Conservation (phyloP, 768 basidiomycete species). For the Boletus sp. region DNA sequence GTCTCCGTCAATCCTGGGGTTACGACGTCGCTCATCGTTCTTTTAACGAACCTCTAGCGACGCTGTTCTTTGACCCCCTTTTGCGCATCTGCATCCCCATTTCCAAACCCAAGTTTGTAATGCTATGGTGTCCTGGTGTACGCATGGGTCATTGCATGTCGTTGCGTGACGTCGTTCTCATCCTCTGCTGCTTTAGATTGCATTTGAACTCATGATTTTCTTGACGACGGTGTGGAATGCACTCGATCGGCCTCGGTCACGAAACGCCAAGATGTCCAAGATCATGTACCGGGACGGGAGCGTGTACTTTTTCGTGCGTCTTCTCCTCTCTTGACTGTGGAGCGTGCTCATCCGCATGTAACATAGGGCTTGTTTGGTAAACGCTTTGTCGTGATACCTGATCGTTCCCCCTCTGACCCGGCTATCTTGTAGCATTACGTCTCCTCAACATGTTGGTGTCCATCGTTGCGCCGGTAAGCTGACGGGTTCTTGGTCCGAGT, state of each 20-base stretch:
- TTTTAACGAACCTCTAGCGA: constrained; percentile 19
- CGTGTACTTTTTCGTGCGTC: constrained; percentile 28
- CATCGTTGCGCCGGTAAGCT: constrained; percentile 23
- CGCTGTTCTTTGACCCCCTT: constrained; percentile 3
- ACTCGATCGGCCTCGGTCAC: constrained; percentile 24
- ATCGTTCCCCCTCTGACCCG: not conserved
- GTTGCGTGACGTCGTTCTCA: no score
- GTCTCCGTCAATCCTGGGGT: no score
- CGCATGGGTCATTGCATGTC: not conserved
- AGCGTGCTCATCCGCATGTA: not conserved
- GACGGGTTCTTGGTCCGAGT: not conserved
- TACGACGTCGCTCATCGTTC: not conserved
- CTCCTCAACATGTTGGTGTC: constrained; percentile 24
- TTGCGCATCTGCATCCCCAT: constrained; percentile 24
- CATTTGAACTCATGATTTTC: constrained; percentile 33
- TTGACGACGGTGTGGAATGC: constrained; percentile 29
- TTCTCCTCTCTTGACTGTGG: not conserved
- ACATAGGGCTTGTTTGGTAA: constrained; percentile 27
- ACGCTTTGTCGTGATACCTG: not conserved
- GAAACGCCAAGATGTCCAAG: constrained; percentile 16
- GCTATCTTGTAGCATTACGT: constrained; percentile 15
- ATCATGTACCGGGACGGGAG: constrained; percentile 31
- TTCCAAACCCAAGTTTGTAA: constrained; percentile 17
- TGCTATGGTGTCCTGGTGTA: constrained; percentile 34
- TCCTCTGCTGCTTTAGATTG: no score